These are phyloP conservation scores for Thyridium curvatum DNA, from an alignment of 2,329 filamentous ascomycete genomes.

Conservation along the genomic window DNA sequence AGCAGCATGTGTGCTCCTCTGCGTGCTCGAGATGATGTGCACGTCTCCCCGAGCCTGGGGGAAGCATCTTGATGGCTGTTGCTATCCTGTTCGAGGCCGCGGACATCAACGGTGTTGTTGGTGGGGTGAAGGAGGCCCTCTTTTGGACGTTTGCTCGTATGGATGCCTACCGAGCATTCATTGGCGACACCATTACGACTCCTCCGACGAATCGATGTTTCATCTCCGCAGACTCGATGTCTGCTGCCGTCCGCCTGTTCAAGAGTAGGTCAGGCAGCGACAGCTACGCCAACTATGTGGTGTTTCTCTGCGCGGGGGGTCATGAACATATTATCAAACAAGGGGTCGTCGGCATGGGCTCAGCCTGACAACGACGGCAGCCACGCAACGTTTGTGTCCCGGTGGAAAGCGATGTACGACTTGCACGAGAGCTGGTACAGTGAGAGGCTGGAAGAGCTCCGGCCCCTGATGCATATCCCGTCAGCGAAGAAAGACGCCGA, in stretches of 20 bases:
- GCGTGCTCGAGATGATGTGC: conserved; percentile 48
- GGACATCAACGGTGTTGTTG: conserved; percentile 38
- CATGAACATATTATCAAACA: too few relatives aligned
- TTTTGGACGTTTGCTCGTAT: conserved; percentile 51
- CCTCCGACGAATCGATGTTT: too few relatives aligned
- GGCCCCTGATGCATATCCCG: conserved; percentile 25
- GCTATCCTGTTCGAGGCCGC: conserved; percentile 42
- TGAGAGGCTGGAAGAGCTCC: conserved; percentile 21
- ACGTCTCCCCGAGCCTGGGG: conserved; percentile 41
- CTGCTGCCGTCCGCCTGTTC: conserved; percentile 22
- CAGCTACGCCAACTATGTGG: too few relatives aligned
- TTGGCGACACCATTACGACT: conserved; percentile 42
- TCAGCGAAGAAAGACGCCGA: conserved; percentile 34
- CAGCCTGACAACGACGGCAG: too few relatives aligned
- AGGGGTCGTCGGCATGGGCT: too few relatives aligned
- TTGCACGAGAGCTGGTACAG: too few relatives aligned
- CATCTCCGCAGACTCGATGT: too few relatives aligned
- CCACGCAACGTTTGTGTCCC: too few relatives aligned
- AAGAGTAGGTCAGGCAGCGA: too few relatives aligned
- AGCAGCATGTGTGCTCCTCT: conserved; percentile 45
- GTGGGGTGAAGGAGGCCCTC: conserved; percentile 40
- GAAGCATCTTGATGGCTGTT: conserved; percentile 44
- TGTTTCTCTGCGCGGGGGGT: too few relatives aligned
- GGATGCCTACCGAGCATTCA: conserved; percentile 47
- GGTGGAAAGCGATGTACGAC: too few relatives aligned